These are phyloP conservation scores for Leccinum aurantiacum DNA, from an alignment of 768 basidiomycete species.

Conservation along the genomic window DNA sequence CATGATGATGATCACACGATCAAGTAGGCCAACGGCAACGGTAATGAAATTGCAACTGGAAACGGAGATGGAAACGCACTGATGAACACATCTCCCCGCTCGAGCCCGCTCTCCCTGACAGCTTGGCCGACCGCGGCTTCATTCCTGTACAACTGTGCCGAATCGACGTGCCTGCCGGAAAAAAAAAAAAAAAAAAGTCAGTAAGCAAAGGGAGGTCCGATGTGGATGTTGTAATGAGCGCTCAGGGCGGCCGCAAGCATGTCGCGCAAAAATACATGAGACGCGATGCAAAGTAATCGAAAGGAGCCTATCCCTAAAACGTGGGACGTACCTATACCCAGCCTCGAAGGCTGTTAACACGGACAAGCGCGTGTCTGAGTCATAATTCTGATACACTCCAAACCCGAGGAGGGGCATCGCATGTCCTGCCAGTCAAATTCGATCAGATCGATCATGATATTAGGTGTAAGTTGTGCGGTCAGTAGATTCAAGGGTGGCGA, in stretches of 20 bases:
- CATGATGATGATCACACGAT: too few relatives aligned
- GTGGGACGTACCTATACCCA: conserved; percentile 55
- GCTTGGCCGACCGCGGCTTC: conserved; percentile 63
- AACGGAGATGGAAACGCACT: conserved; percentile 43
- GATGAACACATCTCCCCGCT: conserved; percentile 63
- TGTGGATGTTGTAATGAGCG: background rate
- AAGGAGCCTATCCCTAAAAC: background rate
- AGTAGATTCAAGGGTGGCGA: background rate
- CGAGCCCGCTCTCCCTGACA: conserved; percentile 52
- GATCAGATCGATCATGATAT: background rate
- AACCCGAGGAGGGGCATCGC: conserved; percentile 67
- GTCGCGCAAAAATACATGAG: background rate
- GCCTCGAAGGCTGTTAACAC: conserved; percentile 60
- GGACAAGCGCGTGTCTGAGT: conserved; percentile 43
- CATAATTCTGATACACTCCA: conserved; percentile 68
- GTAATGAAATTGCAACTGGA: background rate
- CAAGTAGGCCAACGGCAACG: too few relatives aligned
- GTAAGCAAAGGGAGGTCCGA: background rate
- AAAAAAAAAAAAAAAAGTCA: background rate
- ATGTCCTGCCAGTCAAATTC: conserved; percentile 39
- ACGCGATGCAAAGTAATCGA: background rate
- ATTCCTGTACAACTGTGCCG: conserved; percentile 68
- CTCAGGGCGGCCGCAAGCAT: conserved; percentile 28
- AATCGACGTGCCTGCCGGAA: conserved; percentile 63
- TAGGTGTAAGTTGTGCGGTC: background rate